Percentiles rank a stretch among this genome's conserved stretches.
phyloP scores from a whole-genome alignment of 2,329 filamentous ascomycete species.

The Rutstroemia sp. region DNA sequence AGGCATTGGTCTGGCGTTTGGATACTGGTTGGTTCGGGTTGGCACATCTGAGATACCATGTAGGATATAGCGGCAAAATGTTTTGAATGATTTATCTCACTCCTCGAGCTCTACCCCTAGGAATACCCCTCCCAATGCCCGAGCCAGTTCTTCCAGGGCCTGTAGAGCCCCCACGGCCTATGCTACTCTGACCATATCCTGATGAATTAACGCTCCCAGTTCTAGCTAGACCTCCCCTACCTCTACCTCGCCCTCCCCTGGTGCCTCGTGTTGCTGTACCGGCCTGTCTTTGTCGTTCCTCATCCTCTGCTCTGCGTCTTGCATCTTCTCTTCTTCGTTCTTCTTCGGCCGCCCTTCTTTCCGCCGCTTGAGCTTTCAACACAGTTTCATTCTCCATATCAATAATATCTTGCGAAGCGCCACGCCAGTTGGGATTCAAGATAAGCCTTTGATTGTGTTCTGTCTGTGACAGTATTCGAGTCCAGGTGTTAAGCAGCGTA shows the following conservation, averaged over 20 bases:
- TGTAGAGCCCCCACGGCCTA: conserved; percentile 22
- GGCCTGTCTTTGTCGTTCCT: conserved; percentile 39
- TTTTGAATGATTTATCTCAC: conserved; percentile 30
- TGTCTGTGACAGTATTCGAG: conserved; percentile 88
- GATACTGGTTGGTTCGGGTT: conserved; percentile 5
- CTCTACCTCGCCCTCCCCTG: conserved; percentile 24
- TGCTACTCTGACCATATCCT: conserved; percentile 10
- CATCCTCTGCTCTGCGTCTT: conserved; percentile 54
- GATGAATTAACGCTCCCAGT: conserved; percentile 21
- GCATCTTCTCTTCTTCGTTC: conserved; percentile 69
- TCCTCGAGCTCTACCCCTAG: conserved; percentile 47
- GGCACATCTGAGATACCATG: conserved; percentile 8
- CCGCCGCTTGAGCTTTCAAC: conserved; percentile 66
- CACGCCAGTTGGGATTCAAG: conserved; percentile 82
- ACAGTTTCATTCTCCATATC: conserved; percentile 77
- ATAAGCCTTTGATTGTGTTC: conserved; percentile 95
- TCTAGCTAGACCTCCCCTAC: conserved; percentile 21
- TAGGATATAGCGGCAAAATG: conserved; percentile 11
- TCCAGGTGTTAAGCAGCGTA: conserved; percentile 89
- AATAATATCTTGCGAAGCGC: conserved; percentile 76
- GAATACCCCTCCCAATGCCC: conserved; percentile 36
- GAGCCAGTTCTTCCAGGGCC: conserved; percentile 16
- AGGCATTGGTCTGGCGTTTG: neutral
- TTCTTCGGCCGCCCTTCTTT: conserved; percentile 70
- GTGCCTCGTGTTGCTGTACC: conserved; percentile 31